A percentile compares a stretch with the other conserved stretches of the same genome.
Evolutionary conservation across 2,329 filamentous ascomycete genomes (phyloP).

Genomic region (Tolypocladium endophyticum): DNA sequence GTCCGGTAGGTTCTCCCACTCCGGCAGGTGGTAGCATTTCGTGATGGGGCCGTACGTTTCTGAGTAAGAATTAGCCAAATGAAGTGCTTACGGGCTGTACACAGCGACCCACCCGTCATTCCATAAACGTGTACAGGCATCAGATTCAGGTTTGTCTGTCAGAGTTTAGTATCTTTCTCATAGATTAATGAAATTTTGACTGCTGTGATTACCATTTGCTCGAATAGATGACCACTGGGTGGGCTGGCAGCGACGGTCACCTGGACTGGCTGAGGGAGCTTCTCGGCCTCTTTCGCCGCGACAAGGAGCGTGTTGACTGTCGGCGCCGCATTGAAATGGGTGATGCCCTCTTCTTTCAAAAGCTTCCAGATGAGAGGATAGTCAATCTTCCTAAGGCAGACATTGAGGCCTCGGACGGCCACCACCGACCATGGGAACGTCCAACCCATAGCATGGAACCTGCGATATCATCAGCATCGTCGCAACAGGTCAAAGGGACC

Average conservation of each 20-base stretch:
- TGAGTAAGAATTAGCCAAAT: conserved; percentile 5
- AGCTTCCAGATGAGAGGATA: conserved; percentile 88
- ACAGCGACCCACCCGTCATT: conserved; percentile 34
- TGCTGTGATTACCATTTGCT: conserved; percentile 62
- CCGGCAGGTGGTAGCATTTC: conserved; percentile 78
- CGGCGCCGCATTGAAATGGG: conserved; percentile 91
- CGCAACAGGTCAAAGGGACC: fast-evolving
- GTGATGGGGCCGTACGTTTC: conserved; percentile 95
- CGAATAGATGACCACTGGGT: conserved; percentile 80
- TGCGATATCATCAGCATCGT: conserved; percentile 9
- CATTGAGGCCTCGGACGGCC: conserved; percentile 85
- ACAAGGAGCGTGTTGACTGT: conserved; percentile 94
- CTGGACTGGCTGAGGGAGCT: conserved; percentile 58
- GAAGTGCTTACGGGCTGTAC: neutral
- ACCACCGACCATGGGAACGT: conserved; percentile 92
- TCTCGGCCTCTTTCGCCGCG: conserved; percentile 62
- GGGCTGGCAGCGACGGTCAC: conserved; percentile 92
- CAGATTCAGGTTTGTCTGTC: conserved; percentile 56
- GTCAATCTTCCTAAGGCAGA: conserved; percentile 89
- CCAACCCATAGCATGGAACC: conserved; percentile 65
- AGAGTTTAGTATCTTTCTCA: neutral
- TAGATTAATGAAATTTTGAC: too few relatives aligned
- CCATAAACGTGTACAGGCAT: conserved; percentile 92
- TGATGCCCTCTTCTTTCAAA: conserved; percentile 76
- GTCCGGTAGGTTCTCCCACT: conserved; percentile 64